A percentile compares a stretch with the other conserved stretches of the same genome.
These are phyloP conservation scores for Chlorokybus atmophyticus DNA, from an alignment of 139 green algal genomes.

Conservation along the genomic window DNA sequence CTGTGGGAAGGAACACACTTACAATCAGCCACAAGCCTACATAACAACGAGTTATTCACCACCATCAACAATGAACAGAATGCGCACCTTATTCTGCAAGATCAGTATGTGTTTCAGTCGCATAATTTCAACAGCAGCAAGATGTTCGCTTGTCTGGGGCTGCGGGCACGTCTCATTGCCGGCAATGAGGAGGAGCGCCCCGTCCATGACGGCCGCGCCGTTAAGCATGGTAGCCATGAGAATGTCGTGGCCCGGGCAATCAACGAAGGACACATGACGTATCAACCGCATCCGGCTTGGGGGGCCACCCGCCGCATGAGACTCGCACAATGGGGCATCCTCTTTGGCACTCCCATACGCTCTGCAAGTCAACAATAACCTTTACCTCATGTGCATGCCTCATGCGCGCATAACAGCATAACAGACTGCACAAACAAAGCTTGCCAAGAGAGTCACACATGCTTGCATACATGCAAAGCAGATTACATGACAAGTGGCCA, in stretches of 20 bases:
- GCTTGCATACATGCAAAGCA: no score
- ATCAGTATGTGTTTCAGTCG: slow-evolving; percentile 85
- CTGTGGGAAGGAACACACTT: slow-evolving; percentile 22
- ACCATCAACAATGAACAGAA: not conserved
- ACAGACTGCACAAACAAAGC: no score
- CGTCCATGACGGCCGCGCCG: slow-evolving; percentile 98
- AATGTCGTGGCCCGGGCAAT: slow-evolving; percentile 99
- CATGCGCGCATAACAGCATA: no score
- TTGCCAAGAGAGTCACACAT: no score
- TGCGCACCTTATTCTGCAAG: slow-evolving; percentile 70
- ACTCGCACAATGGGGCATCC: slow-evolving; percentile 61
- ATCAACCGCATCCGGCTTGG: slow-evolving; percentile 75
- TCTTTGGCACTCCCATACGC: slow-evolving; percentile 84
- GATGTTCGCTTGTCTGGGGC: slow-evolving; percentile 91
- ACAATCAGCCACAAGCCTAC: slow-evolving; percentile 7
- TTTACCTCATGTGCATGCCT: no score
- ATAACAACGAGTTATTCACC: not conserved
- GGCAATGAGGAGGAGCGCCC: slow-evolving; percentile 92
- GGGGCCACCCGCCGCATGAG: slow-evolving; percentile 65
- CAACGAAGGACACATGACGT: slow-evolving; percentile 95
- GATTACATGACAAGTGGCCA: no score
- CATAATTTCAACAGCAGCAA: slow-evolving; percentile 99
- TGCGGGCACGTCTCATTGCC: slow-evolving; percentile 97
- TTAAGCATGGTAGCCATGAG: slow-evolving; percentile 99
- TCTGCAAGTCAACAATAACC: no score